Conservation (phyloP, 805 yeast genomes). For the Hanseniaspora singularis region DNA sequence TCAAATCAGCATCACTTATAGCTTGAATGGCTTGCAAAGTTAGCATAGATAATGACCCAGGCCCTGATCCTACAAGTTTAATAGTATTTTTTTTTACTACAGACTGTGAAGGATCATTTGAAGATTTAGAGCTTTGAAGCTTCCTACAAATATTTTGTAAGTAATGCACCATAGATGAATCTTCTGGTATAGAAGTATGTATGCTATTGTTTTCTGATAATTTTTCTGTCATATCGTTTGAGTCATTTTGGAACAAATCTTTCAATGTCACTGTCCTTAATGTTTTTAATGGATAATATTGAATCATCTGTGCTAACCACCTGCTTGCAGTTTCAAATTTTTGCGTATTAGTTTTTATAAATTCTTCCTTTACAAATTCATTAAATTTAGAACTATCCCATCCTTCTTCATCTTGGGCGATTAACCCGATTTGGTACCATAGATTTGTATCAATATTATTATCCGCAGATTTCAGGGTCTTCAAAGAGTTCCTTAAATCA, state of each 20-base stretch:
- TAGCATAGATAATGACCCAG: constrained; percentile 71
- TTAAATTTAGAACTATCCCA: constrained; percentile 50
- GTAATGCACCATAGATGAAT: background rate
- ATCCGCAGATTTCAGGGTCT: constrained; percentile 29
- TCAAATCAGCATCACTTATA: constrained; percentile 68
- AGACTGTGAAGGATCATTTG: constrained; percentile 1
- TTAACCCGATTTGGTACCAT: constrained; percentile 24
- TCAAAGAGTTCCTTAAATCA: constrained; percentile 35
- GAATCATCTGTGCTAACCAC: constrained; percentile 84
- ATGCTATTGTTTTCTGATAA: no score
- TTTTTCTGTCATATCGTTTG: constrained; percentile 16
- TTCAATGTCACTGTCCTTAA: constrained; percentile 49
- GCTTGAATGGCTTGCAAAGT: constrained; percentile 77
- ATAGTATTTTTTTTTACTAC: constrained; percentile 32
- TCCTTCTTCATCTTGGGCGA: constrained; percentile 53
- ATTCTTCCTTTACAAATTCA: constrained; percentile 37
- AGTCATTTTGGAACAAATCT: constrained; percentile 18
- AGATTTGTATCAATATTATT: constrained; percentile 1
- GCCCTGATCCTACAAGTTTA: constrained; percentile 87
- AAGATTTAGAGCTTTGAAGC: background rate
- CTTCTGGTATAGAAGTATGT: background rate
- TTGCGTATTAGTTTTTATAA: constrained; percentile 40
- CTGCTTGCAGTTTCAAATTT: constrained; percentile 50
- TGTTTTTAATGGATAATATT: constrained; percentile 67
- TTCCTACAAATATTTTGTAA: background rate